phyloP scores from a whole-genome alignment of 1,284 basidiomycete species.

The Rhizopogon hawkerae region DNA sequence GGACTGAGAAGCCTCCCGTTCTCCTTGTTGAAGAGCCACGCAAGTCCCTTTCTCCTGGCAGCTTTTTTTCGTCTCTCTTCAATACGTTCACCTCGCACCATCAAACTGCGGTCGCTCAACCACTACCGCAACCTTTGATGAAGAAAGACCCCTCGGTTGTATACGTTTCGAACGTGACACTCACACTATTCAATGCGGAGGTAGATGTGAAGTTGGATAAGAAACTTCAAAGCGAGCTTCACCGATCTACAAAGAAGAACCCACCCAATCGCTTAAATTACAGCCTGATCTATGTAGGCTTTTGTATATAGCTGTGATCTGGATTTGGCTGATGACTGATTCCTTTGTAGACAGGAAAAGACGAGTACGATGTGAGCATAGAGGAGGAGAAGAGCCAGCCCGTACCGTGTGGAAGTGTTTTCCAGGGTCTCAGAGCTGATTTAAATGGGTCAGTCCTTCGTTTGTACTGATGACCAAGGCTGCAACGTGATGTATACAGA shows the following conservation, averaged over 20 bases:
- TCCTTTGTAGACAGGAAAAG: constrained; percentile 66
- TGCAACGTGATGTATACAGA: constrained; percentile 28
- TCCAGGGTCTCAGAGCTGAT: constrained; percentile 78
- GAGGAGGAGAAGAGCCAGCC: constrained; percentile 56
- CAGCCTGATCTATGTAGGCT: constrained; percentile 77
- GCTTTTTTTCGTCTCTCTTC: constrained; percentile 76
- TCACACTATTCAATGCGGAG: constrained; percentile 80
- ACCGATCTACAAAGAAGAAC: constrained; percentile 93
- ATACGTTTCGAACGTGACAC: constrained; percentile 58
- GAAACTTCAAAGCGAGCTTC: constrained; percentile 71
- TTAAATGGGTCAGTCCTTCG: constrained; percentile 57
- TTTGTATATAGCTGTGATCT: neutral
- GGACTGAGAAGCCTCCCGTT: constrained; percentile 49
- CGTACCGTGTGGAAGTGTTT: constrained; percentile 67
- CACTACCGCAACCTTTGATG: constrained; percentile 26
- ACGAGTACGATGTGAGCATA: constrained; percentile 74
- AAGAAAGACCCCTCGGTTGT: constrained; percentile 49
- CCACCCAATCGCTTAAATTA: constrained; percentile 75
- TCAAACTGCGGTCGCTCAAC: constrained; percentile 31
- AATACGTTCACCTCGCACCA: constrained; percentile 46
- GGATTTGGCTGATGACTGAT: constrained; percentile 1
- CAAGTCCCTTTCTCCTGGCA: constrained; percentile 32
- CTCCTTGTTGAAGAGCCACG: constrained; percentile 30
- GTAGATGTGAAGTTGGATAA: constrained; percentile 68
- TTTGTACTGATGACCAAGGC: constrained; percentile 2